Evolutionary conservation across 2,329 filamentous ascomycete genomes (phyloP), one percentile per base, ranked within the genome.

Genomic region (Fusarium sp.): DNA sequence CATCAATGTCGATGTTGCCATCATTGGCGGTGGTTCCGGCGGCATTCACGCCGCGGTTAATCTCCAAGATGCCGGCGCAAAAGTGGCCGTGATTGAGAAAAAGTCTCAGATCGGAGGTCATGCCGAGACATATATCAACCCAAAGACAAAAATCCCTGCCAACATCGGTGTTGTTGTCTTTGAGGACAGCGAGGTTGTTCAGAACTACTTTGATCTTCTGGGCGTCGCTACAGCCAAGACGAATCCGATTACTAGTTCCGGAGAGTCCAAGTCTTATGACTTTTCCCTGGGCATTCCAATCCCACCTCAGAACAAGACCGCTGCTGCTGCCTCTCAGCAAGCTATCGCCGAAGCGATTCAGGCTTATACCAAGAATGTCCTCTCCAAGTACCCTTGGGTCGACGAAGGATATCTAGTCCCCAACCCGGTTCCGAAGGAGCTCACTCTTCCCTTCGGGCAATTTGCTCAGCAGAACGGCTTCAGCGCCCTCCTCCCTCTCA

Each of bases 81-180:
- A 24, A 2, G 36, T 69, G 6, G 67, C 45, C 22, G 63, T 69
- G 8, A 69, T 69, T 7, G 66, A 70, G 42, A 63, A 64, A 18
- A 55, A 70, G n/a, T 8, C 43, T 5, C 68, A 69, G 22, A 73
- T 72, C 3, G 70, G 70, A 6, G 70, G 70, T 0, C 70, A 72
- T 26, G 71, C 70, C 4, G 68, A 72, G 48, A 73, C 70, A 34
- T 73, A 73, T 1, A 13, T 56, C 51, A 61, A 72, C 14, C 54
- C 61, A 2, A 7, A 22, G 4, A 72, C 70, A 1, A 58, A 54
- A 6, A 28, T 49, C 1, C 51, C 33, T 3, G 43, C 65, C 28
- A 72, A 72, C 18, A 31, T 72, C 0, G 70, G 70, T 1, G 70
- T 72, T 6, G 38, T 59, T 0, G 2, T 72, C 0, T 72, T 72